Percentiles rank a stretch among this genome's conserved stretches.
These are phyloP conservation scores for Plasmodium falciparum DNA, from an alignment of 169 alveolate genomes.

Conservation along the genomic window DNA sequence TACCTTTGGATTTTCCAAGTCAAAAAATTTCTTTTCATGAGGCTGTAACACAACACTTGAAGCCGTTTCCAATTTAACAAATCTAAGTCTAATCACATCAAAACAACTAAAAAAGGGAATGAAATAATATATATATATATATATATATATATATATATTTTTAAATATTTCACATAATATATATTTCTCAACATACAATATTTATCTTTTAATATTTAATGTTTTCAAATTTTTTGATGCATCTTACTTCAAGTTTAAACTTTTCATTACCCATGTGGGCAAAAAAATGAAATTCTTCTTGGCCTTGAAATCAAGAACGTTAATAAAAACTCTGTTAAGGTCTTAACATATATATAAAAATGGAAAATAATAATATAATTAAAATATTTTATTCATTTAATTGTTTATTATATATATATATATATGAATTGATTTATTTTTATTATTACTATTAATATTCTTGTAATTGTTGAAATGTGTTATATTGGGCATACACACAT, in stretches of 20 bases:
- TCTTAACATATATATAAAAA: constrained; percentile 2
- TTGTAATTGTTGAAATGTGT: not conserved
- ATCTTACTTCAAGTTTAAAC: constrained; percentile 20
- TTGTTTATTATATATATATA: not conserved
- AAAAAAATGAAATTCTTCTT: constrained; percentile 58
- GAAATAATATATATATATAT: no score
- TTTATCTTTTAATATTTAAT: no score
- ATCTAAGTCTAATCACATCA: constrained; percentile 41
- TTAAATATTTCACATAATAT: no score
- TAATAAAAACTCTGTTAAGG: constrained; percentile 53
- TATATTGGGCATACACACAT: constrained; percentile 31
- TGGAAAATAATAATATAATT: not conserved
- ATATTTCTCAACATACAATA: no score
- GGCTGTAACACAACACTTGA: constrained; percentile 54
- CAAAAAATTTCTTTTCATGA: constrained; percentile 54
- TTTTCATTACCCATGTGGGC: constrained; percentile 56
- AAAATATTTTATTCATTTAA: no score
- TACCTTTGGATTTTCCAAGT: constrained; percentile 51
- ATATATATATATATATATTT: no score
- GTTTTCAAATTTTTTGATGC: no score
- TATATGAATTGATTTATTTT: no score
- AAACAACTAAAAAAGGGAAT: constrained; percentile 27
- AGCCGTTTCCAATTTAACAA: constrained; percentile 52
- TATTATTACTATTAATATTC: constrained; percentile 37
- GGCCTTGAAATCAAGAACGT: constrained; percentile 60